phyloP scores from a whole-genome alignment of 2,329 filamentous ascomycete species.

The Pseudopithomyces chartarum region DNA sequence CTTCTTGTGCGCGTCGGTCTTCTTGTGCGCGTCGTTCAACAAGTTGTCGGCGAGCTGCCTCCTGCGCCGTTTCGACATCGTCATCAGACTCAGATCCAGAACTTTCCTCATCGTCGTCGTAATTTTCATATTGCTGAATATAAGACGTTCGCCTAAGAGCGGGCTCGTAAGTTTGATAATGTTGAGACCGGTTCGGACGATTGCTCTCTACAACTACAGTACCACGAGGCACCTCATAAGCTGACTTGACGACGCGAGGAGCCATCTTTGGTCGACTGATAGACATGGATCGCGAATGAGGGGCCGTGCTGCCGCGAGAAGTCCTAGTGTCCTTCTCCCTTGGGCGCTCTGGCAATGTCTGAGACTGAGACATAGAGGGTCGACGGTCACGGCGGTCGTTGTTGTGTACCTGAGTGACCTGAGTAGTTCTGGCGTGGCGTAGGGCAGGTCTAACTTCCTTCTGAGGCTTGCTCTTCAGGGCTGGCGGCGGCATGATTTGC shows the following conservation, averaged over 20 bases:
- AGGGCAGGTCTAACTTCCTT: slow-evolving; percentile 29
- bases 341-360: slow-evolving; percentile 17
- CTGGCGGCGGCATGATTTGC: slow-evolving; percentile 34
- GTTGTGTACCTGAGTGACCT: slow-evolving; percentile 24
- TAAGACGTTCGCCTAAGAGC: slow-evolving; percentile 17
- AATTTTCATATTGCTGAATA: slow-evolving; percentile 11
- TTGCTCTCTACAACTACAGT: slow-evolving; percentile 35
- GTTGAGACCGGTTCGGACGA: slow-evolving; percentile 30
- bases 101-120: slow-evolving; percentile 9
- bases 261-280: slow-evolving; percentile 41
- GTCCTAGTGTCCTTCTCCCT: slow-evolving; percentile 22
- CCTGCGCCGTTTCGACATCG: not conserved
- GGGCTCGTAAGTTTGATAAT: slow-evolving; percentile 33
- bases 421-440: slow-evolving; percentile 32
- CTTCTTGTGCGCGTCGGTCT: slow-evolving; percentile 6
- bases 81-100: too few species aligned
- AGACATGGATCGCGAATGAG: slow-evolving; percentile 25
- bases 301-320: slow-evolving; percentile 21
- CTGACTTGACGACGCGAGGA: slow-evolving; percentile 32
- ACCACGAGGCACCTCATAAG: slow-evolving; percentile 28
- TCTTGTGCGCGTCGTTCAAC: slow-evolving; percentile 18
- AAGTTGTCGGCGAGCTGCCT: slow-evolving; percentile 16
- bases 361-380: slow-evolving; percentile 19
- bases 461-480: slow-evolving; percentile 15
- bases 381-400: slow-evolving; percentile 8